Evolutionary conservation across 352 stramenopile species (phyloP), one percentile per base, ranked within the genome.

Genomic region (Pythium biforme): DNA sequence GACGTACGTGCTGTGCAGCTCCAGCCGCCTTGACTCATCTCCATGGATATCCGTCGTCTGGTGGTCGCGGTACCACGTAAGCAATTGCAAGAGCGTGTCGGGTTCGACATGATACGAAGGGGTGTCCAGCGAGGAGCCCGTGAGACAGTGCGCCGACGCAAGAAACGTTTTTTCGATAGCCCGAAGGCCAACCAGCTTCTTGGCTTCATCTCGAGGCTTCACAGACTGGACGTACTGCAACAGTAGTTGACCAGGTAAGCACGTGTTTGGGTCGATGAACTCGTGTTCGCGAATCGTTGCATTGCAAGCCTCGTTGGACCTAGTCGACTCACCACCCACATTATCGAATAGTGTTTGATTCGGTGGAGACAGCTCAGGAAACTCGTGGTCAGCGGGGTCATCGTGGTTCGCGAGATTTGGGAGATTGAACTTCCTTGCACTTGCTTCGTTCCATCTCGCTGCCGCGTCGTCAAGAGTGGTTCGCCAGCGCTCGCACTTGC

Each of bases 401-500:
- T 48, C 34, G 33, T n/a, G 5, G 3, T 26, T 4, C 20, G 20
- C 6, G 14, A 53, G 27, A 34, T 53, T 22, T 25, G 54, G 54
- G 5, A 61, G 22, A 26, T n/a, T n/a, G 25, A 41, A 53, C 14
- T 14, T 19, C 10, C 26, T 5, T 15, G 41, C 29, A 19, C 2
- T 53, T 4, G 1, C n/a, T 11, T 61, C 14, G 25, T 53, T 52
- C 54, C 54, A 61, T 20, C n/a, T 29, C 25, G 22, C 41, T 1
- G 20, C 41, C 14, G 40, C 54, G 20, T 29, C 20, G 29, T 61
- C 54, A 4, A 61, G 54, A 29, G 29, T 46, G 1, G 1, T 19
- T 48, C 40, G 54, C 54, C 54, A 61, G 3, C 5, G 40, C 27
- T 53, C 26, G n/a, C 54, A 61, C 27, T 52, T 51, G 17, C 19